phyloP scores from a whole-genome alignment of 257 asterid species.

The Solanum peruvianum region DNA sequence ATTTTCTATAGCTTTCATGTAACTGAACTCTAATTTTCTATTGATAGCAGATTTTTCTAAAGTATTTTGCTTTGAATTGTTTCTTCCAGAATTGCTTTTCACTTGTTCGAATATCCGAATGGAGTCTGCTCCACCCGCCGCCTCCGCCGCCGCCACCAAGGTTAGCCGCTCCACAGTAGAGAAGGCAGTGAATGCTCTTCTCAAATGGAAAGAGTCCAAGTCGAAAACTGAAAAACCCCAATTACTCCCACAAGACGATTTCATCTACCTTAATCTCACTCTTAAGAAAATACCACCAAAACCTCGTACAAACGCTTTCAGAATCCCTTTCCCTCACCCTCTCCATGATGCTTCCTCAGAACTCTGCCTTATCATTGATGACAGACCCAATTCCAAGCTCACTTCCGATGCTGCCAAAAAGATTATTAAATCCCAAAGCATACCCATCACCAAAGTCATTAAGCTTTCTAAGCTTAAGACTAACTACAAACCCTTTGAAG shows the following conservation, averaged over 20 bases:
- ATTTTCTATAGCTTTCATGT: not conserved
- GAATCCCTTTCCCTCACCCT: slow-evolving; percentile 48
- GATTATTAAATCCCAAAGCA: slow-evolving; percentile 36
- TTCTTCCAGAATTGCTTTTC: not conserved
- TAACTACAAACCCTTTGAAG: slow-evolving; percentile 69
- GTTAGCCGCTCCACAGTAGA: slow-evolving; percentile 13
- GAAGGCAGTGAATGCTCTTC: slow-evolving; percentile 42
- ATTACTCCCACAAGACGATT: slow-evolving; percentile 65
- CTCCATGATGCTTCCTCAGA: slow-evolving; percentile 29
- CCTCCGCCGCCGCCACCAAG: not conserved
- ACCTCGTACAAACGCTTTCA: slow-evolving; percentile 52
- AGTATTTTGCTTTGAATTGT: not conserved
- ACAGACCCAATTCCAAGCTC: slow-evolving; percentile 47
- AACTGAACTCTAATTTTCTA: not conserved
- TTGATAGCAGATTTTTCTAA: not conserved
- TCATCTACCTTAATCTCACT: slow-evolving; percentile 60
- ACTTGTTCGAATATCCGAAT: not conserved
- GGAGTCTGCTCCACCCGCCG: not conserved
- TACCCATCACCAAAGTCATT: slow-evolving; percentile 50
- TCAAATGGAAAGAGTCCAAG: slow-evolving; percentile 44
- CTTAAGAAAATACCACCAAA: slow-evolving; percentile 64
- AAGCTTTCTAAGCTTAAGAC: slow-evolving; percentile 61
- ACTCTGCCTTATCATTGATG: slow-evolving; percentile 64
- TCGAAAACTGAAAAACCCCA: slow-evolving; percentile 42
- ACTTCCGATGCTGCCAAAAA: slow-evolving; percentile 48